phyloP scores from a whole-genome alignment of 73 alveolate species.

The Stentor coeruleus region DNA sequence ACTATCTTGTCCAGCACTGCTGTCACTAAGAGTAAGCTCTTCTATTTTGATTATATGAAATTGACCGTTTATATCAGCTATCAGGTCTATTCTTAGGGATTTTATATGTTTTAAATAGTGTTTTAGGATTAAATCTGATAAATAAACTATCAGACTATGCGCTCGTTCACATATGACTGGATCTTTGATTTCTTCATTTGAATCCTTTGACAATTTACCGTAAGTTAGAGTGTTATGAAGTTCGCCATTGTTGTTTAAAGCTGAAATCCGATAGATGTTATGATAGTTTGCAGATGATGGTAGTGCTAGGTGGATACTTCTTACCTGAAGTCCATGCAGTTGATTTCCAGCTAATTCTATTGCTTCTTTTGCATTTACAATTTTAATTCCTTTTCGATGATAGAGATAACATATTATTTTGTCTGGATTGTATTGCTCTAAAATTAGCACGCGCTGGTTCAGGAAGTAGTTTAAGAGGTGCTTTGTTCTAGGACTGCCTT shows the following conservation, averaged over 20 bases:
- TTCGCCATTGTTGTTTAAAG: background rate
- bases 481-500: background rate
- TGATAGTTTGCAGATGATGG: background rate
- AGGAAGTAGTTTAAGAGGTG: background rate
- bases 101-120: background rate
- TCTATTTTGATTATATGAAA: background rate
- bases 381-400: background rate
- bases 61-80: background rate
- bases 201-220: background rate
- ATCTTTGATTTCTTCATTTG: background rate
- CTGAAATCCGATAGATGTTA: background rate
- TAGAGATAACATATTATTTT: conserved; percentile 8
- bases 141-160: background rate
- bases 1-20: background rate
- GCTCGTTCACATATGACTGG: background rate
- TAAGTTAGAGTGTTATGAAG: background rate
- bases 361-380: background rate
- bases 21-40: background rate
- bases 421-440: conserved; percentile 7
- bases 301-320: conserved; percentile 6
- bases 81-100: background rate
- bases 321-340: conserved; percentile 17
- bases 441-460: conserved; percentile 5
- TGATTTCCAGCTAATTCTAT: conserved; percentile 4
- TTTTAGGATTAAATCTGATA: background rate